phyloP scores from a whole-genome alignment of 2,329 filamentous ascomycete species.

The Aspergillus candidus region DNA sequence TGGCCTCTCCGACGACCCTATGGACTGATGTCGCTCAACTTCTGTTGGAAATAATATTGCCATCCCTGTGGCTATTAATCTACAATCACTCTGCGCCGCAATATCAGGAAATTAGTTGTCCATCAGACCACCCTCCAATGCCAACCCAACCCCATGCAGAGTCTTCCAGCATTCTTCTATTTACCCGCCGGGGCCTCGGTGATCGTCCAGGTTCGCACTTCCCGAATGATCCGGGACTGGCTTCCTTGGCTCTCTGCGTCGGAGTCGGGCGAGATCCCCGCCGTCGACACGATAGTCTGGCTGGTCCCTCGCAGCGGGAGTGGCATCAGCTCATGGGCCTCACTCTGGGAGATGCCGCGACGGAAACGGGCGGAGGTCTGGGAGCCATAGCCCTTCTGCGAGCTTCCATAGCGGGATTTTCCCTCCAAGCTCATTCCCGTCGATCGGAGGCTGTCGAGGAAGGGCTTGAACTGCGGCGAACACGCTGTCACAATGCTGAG shows the following conservation, averaged over 20 bases:
- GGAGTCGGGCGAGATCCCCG: constrained; percentile 12
- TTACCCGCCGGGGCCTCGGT: constrained; percentile 11
- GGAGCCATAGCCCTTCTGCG: constrained; percentile 12
- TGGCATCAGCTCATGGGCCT: constrained; percentile 12
- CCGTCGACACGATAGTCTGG: constrained; percentile 11
- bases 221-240: constrained; percentile 21
- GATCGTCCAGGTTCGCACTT: constrained; percentile 20
- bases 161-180: background rate
- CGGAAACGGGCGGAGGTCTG: constrained; percentile 6
- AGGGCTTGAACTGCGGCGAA: constrained; percentile 26
- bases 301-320: constrained; percentile 8
- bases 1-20: too few species aligned
- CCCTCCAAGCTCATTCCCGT: constrained; percentile 22
- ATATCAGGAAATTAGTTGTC: too few species aligned
- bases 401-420: constrained; percentile 11
- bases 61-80: too few species aligned
- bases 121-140: too few species aligned
- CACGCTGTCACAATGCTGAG: constrained; percentile 27
- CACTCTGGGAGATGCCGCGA: constrained; percentile 5
- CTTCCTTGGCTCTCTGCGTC: constrained; percentile 23
- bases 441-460: constrained; percentile 25
- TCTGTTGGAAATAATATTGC: too few species aligned
- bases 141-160: too few species aligned
- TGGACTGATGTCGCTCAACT: too few species aligned
- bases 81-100: too few species aligned